Base-by-base conservation (phyloP, 2,329 filamentous ascomycete genomes). In the Chalaropsis ovoidea region DNA sequence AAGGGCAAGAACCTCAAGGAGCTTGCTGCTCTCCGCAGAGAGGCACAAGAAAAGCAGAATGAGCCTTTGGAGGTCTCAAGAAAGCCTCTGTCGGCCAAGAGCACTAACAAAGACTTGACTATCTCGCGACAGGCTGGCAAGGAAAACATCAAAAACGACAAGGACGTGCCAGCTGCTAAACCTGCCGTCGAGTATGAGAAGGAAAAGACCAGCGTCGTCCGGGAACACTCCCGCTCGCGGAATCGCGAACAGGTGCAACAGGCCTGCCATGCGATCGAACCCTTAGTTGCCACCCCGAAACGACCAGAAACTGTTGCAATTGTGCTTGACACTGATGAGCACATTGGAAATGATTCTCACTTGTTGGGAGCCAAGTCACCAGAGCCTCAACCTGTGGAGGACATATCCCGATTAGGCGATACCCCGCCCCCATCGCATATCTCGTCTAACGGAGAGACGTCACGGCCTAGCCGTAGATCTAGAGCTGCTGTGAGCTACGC, bases 401-500 rank as follows among this genome's bases (percentile, higher is more conserved):
- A 72, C 64, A 74, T 74, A 62, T 74, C 70, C 22, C 73, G 71
- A 17, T 70, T 73, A 52, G 73, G 77, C 65, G 83, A 84, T 70
- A 86, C 84, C 0, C 83, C 84, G 2, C 84, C 84, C 3, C 84
- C 84, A 3, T 73, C 77, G 17, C 81, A 86, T 69, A 80, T 86
- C 43, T 81, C 79, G 7, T 76, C 75, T 7, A 78, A 74, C 43
- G 80, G 81, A 62, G 82, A 87, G 70, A 81, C 81, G 35, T 79
- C 82, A 35, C 81, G 89, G 56, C 82, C 83, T 24, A 87, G 85
- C 70, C 80, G 89, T 69, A 82, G 89, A 69, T 83, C 84, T 61
- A 80, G 87, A 70, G 77, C 83, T 11, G 80, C 85, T 62, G 82
- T 94, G 68, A 93, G 88, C 76, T 94, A 94, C 73, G 87, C 88